Conservation (phyloP, 2,329 filamentous ascomycete species). For the Botrytis sinoallii region DNA sequence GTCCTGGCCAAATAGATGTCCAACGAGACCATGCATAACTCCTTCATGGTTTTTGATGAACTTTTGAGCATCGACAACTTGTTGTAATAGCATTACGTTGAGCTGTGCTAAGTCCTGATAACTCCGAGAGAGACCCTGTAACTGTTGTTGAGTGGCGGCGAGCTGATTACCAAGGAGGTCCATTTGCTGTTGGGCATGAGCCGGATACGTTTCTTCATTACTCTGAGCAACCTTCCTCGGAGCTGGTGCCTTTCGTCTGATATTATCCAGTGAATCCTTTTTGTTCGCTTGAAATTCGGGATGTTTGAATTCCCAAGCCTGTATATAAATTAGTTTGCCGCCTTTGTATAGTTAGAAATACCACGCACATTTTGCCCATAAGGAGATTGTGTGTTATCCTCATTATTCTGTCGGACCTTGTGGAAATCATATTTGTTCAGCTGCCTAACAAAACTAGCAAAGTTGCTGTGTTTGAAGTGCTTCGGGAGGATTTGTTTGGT, state of each 20-base stretch:
- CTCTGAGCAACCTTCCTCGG: slow-evolving; percentile 69
- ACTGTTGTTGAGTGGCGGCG: slow-evolving; percentile 85
- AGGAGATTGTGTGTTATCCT: slow-evolving; percentile 76
- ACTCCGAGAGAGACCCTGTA: slow-evolving; percentile 81
- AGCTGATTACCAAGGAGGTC: slow-evolving; percentile 85
- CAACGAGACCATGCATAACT: slow-evolving; percentile 70
- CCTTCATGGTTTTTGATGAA: slow-evolving; percentile 66
- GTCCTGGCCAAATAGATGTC: slow-evolving; percentile 62
- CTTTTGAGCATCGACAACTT: slow-evolving; percentile 59
- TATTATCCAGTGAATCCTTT: slow-evolving; percentile 95
- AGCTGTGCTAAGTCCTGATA: slow-evolving; percentile 72
- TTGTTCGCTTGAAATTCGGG: slow-evolving; percentile 94
- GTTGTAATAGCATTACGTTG: slow-evolving; percentile 60
- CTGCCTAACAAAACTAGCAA: slow-evolving; percentile 93
- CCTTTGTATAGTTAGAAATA: slow-evolving; percentile 1
- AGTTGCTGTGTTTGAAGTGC: slow-evolving; percentile 99
- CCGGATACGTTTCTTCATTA: slow-evolving; percentile 66
- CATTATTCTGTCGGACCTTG: slow-evolving; percentile 89
- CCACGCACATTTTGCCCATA: slow-evolving; percentile 72
- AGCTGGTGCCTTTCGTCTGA: slow-evolving; percentile 89
- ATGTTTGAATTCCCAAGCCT: slow-evolving; percentile 97
- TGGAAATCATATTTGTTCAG: slow-evolving; percentile 98
- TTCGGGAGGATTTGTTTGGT: slow-evolving; percentile 96
- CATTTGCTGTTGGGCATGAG: slow-evolving; percentile 65
- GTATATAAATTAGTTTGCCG: slow-evolving; percentile 34